Base-by-base conservation (phyloP, 805 yeast species). In the Yarrowia sp. region DNA sequence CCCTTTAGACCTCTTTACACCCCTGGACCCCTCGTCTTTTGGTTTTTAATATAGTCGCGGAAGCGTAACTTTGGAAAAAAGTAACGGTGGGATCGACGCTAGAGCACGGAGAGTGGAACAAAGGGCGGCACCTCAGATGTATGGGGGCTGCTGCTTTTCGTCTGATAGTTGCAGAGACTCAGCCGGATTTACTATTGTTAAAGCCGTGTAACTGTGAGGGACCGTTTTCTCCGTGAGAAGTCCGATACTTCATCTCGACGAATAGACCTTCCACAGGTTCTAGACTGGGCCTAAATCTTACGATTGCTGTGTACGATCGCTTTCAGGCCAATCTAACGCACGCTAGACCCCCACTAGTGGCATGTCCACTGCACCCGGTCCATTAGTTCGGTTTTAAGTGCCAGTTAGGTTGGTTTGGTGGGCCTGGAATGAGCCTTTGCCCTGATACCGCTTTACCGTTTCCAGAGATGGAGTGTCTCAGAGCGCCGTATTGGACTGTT, bases 341-440 rank as follows among this genome's bases (percentile, higher is more conserved):
- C 36, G 15, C 55, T 50, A 50, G 22, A 10, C 16, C 14, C 5
- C 12, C 19, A 1, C 15, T 50, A 50, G 41, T 36, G 32, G 58
- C 58, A 52, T 36, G 42, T 36, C 15, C 26, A 10, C 58, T 52
- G 58, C 58, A 52, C 42, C 38, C 7, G 43, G n/a, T 5, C 32
- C 58, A 52, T 52, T 52, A 52, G 58, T 52, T 16, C 58, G 42
- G 58, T 52, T 52, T 52, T 52, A 35, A 35, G 38, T 36, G 8
- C n/a, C 26, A n/a, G 42, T 11, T 52, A 52, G 42, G 32, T 52
- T 52, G 40, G 15, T 16, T 5, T 26, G 32, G 4, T n/a, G 22
- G 50, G 19, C 40, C 50, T 22, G 35, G 50, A 46, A 22, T 46
- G 50, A 26, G 19, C 49, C 19, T n/a, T 38, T 1, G 40, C 40